Conservation (phyloP, 176 grass and related monocot species). For the Elymus sibiricus region DNA sequence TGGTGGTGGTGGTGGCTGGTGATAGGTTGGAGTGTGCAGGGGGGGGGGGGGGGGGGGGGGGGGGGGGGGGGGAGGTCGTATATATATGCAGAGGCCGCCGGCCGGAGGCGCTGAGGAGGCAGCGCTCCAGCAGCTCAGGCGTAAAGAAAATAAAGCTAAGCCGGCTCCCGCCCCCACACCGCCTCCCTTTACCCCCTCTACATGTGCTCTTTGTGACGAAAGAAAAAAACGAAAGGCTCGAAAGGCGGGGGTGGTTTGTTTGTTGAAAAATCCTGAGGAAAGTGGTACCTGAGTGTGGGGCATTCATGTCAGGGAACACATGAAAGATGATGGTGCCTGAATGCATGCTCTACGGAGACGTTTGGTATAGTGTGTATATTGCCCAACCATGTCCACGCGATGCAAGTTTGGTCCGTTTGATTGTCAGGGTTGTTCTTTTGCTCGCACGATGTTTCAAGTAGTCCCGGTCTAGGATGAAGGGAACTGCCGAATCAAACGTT, state of each 20-base stretch:
- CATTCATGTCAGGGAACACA: background rate
- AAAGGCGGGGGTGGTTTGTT: background rate
- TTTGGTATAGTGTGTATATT: too few relatives aligned
- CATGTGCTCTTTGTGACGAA: background rate
- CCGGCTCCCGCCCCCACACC: background rate
- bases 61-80: background rate
- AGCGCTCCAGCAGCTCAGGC: conserved; percentile 38
- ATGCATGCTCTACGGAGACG: too few relatives aligned
- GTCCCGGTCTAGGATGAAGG: too few relatives aligned
- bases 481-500: too few relatives aligned
- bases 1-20: background rate
- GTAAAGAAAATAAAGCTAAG: conserved; percentile 32
- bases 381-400: too few relatives aligned
- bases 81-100: conserved; percentile 27
- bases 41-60: background rate
- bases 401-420: too few relatives aligned
- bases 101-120: conserved; percentile 9
- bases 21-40: background rate
- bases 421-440: too few relatives aligned
- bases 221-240: background rate
- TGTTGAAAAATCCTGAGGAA: background rate
- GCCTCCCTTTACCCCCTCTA: background rate
- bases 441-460: too few relatives aligned
- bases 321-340: background rate
- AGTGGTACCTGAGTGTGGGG: background rate